Base-by-base conservation (phyloP, 2,329 filamentous ascomycete species). In the Dothistroma septosporum region DNA sequence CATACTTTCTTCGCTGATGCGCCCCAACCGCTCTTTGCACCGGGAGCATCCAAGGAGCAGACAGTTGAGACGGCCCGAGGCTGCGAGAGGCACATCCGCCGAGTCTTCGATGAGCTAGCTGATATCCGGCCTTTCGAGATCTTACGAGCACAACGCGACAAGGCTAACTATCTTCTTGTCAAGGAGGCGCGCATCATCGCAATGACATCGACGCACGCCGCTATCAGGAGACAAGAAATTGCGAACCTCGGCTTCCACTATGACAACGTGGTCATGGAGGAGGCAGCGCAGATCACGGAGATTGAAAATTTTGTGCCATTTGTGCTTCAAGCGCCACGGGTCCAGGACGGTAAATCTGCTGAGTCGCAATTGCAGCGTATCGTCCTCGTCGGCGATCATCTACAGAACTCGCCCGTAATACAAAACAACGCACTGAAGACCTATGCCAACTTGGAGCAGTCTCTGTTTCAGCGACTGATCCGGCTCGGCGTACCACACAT, bases 131-230 rank as follows among this genome's bases (percentile, higher is more conserved):
- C 94, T 0, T 99, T 99, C 71, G 94, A 99, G 77, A 92, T 99
- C 55, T 78, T 99, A 59, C 87, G 92, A 55, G 88, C 89, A 58
- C 90, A 92, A 65, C 87, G 90, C 37, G 94, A 99, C 74, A 97
- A 95, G 78, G 89, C 92, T 55, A 97, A 97, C 75, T 99, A 99
- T 72, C 85, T 99, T 6, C 84, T 99, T 35, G 89, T 92, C 6
- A 97, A 92, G 70, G 93, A 97, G 76, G 95, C 95, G n/a, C 88
- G 94, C 37, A 94, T 99, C 64, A 88, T 99, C 66, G 95, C 94
- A 60, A 99, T 99, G 95, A 99, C 94, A 19, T 95, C 92, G 4
- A 99, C 95, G 0, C 94, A 99, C 75, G 95, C 94, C 4, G 94
- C 94, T 1, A 99, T 99, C 83, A 87, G 92, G 63, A 83, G 93